Base-by-base conservation (phyloP, 306 rosid species). In the Cicer arietinum region DNA sequence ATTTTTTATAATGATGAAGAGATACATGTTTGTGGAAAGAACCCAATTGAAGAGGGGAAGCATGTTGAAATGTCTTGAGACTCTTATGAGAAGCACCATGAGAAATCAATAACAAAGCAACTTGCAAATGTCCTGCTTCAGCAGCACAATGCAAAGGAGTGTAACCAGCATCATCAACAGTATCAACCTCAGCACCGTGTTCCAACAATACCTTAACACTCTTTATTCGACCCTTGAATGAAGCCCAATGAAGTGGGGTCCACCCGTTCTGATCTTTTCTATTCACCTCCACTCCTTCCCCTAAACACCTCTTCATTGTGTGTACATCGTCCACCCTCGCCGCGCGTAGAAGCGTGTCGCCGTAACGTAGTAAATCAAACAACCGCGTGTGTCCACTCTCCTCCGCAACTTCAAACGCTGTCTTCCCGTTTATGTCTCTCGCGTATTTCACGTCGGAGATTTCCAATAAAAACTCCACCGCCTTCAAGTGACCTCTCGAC, bases 191-290 rank as follows among this genome's bases (percentile, higher is more conserved):
- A 5, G 96, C 98, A 13, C 93, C 95, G 5, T 85, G 84, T 69
- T 80, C 87, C 1, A 91, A 80, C 85, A 94, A 62, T 3, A 83
- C 73, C 86, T 89, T 86, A 17, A 87, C 89, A 14, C 94, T 86
- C 77, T 89, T 92, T 0, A 86, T 62, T 57, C 89, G 37, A 0
- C 97, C 98, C 75, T 94, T 94, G 71, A 94, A 91, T 0, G 98
- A 88, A 4, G 97, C 98, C 81, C 97, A 84, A 62, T 94, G 97
- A 40, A 94, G 50, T 5, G 98, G 85, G 3, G 86, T 91, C 98
- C 98, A 94, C 20, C 98, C 96, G 42, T 90, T 87, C 83, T 90
- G 95, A 53, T 94, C 98, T 71, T 73, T 90, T 7, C 80, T 83
- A 41, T 88, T 84, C 73, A 91, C 88, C 4, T 58, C 45, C 0